Evolutionary conservation across 768 basidiomycete genomes (phyloP).

Genomic region (Crassisporium funariophilum): DNA sequence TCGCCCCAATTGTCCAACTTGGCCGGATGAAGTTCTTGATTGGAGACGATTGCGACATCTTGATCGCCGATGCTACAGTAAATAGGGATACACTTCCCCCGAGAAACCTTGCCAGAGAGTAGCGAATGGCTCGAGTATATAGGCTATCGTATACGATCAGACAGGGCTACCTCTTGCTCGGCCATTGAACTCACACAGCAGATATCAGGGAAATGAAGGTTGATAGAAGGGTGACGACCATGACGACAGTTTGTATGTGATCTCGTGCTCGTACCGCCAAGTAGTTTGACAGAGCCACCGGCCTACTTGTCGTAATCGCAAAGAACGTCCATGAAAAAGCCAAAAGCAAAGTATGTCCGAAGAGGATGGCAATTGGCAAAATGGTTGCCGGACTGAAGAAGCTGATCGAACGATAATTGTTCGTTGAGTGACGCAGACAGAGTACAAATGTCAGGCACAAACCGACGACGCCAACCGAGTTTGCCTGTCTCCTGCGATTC

Average conservation of each 20-base stretch:
- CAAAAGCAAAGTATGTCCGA: conserved; percentile 10
- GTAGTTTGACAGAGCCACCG: conserved; percentile 10
- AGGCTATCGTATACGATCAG: conserved; percentile 6
- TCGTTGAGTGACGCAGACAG: no score
- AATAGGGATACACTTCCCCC: conserved; percentile 14
- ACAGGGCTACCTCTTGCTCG: neutral
- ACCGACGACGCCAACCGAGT: no score
- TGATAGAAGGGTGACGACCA: conserved; percentile 17
- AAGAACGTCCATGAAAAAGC: conserved; percentile 21
- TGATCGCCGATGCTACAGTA: conserved; percentile 15
- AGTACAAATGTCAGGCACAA: no score
- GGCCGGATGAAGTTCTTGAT: conserved; percentile 17
- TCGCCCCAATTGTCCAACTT: conserved; percentile 18
- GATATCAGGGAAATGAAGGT: conserved; percentile 14
- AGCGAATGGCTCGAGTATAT: conserved; percentile 19
- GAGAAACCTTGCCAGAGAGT: conserved; percentile 16
- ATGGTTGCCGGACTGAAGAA: no score
- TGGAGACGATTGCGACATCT: conserved; percentile 12
- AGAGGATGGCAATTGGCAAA: conserved; percentile 7
- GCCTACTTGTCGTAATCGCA: conserved; percentile 12
- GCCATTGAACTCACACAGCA: conserved; percentile 11
- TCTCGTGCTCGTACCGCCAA: conserved; percentile 12
- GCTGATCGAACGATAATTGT: no score
- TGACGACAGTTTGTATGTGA: conserved; percentile 17
- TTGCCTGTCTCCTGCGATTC: no score